Evolutionary conservation across 2,329 filamentous ascomycete genomes (phyloP), one percentile per base, ranked within the genome.

Genomic region (Lizonia empirigonia): DNA sequence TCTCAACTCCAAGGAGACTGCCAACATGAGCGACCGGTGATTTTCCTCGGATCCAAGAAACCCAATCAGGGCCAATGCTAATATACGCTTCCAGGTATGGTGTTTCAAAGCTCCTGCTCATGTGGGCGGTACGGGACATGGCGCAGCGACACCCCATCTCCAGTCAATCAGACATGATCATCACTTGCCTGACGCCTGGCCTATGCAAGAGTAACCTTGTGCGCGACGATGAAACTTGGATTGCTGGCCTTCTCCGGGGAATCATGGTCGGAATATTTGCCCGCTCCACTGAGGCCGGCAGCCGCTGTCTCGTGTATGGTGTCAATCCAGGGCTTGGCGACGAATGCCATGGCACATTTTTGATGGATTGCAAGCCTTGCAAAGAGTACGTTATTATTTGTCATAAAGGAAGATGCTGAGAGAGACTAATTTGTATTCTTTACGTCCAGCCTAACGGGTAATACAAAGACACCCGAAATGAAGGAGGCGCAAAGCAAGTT

Each of bases 221-320:
- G 67, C 74, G 29, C 66, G 75, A 16, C 52, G 50, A 13, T 45
- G 38, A 53, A 7, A 53, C 44, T 40, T 53, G 42, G 2, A 40
- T 65, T 12, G 40, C 37, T 10, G 13, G 27, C 27, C 10, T 30
- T n/a, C 27, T 30, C 27, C 10, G 27, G 13, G 8, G 27, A 7
- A 16, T 58, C 5, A 39, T 62, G 26, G 55, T 49, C 27, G 18
- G 58, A 18, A 4, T 59, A 7, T 44, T 69, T 19, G 72, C 67
- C n/a, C 36, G 36, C 22, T 16, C n/a, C 9, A 39, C 36, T 0
- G 74, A 77, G 50, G 69, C 71, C 2, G 75, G 75, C 0, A 63
- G 62, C 19, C 55, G 75, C 20, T 76, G 67, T 2, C 56, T 76
- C 18, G 70, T 77, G 3, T 55, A 70, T 55, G 73, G 27, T 10